Conservation (phyloP, 1,284 basidiomycete genomes). For the Ustilago cynodontis region DNA sequence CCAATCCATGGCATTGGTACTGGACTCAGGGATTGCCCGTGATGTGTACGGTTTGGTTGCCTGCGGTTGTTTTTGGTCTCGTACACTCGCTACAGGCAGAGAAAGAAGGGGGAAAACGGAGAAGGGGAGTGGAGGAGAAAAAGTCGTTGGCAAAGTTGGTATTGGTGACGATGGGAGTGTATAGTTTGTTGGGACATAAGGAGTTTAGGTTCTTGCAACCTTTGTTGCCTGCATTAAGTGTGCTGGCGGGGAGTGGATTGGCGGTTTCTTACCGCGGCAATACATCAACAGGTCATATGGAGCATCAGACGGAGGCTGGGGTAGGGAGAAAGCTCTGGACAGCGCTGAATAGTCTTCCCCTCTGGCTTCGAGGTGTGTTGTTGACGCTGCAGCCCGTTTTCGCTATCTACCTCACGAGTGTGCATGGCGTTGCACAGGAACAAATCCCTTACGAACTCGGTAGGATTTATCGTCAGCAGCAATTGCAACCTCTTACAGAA, state of each 20-base stretch:
- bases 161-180: constrained; percentile 39
- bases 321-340: constrained; percentile 18
- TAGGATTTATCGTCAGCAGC: constrained; percentile 30
- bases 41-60: constrained; percentile 81
- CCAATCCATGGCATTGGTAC: constrained; percentile 88
- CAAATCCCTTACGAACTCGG: constrained; percentile 41
- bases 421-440: constrained; percentile 58
- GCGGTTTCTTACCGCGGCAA: constrained; percentile 21
- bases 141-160: constrained; percentile 33
- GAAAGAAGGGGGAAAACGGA: not conserved
- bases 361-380: constrained; percentile 31
- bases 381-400: constrained; percentile 45
- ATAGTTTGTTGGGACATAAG: constrained; percentile 74
- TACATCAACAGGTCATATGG: not conserved
- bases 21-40: constrained; percentile 83
- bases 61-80: constrained; percentile 77
- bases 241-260: constrained; percentile 75
- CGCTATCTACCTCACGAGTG: constrained; percentile 46
- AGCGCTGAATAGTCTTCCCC: constrained; percentile 20
- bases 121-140: constrained; percentile 5
- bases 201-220: constrained; percentile 98
- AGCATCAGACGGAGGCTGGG: not conserved
- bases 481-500: constrained; percentile 61
- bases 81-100: constrained; percentile 7
- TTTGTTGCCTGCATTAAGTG: constrained; percentile 84